Evolutionary conservation across 2,329 filamentous ascomycete genomes (phyloP).

Genomic region (Purpureocillium lavendulum): DNA sequence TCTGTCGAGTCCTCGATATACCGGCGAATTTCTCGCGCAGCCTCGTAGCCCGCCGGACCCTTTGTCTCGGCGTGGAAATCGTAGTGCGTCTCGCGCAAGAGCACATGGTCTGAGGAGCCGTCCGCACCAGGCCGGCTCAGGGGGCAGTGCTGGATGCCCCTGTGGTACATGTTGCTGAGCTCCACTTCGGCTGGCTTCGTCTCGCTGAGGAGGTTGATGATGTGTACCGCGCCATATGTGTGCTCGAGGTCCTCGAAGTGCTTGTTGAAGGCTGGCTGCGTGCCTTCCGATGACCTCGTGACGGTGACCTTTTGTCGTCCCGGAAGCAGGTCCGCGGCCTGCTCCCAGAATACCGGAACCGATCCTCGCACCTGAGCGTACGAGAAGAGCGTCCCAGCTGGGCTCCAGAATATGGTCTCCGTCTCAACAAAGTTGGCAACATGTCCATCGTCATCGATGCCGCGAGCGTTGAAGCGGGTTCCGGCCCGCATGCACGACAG

Average conservation of each 20-base stretch:
- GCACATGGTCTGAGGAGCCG: slow-evolving; percentile 55
- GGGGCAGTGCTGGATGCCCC: slow-evolving; percentile 67
- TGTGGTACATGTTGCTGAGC: slow-evolving; percentile 69
- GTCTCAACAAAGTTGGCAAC: slow-evolving; percentile 99
- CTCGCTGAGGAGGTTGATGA: slow-evolving; percentile 89
- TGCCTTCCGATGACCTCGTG: slow-evolving; percentile 80
- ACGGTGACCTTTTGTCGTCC: slow-evolving; percentile 92
- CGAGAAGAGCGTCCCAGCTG: slow-evolving; percentile 72
- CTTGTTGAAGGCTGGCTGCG: slow-evolving; percentile 89
- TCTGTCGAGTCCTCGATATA: slow-evolving; percentile 74
- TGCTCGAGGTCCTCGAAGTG: slow-evolving; percentile 85
- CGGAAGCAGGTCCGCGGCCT: slow-evolving; percentile 76
- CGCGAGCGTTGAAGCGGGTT: slow-evolving; percentile 92
- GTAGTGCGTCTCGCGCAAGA: slow-evolving; percentile 78
- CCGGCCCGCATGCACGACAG: slow-evolving; percentile 86
- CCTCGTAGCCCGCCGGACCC: slow-evolving; percentile 79
- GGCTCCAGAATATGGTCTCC: slow-evolving; percentile 85
- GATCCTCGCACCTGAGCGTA: slow-evolving; percentile 91
- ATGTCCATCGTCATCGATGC: slow-evolving; percentile 94
- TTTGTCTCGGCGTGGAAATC: slow-evolving; percentile 95
- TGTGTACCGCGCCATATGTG: slow-evolving; percentile 82
- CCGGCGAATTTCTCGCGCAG: slow-evolving; percentile 73
- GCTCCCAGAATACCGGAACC: slow-evolving; percentile 96
- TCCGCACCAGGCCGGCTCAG: slow-evolving; percentile 54
- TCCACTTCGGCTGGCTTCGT: slow-evolving; percentile 81